Percentiles rank a stretch among this genome's conserved stretches.
phyloP scores from a whole-genome alignment of 2,329 filamentous ascomycete species.

The Sporothrix dimorphospora region DNA sequence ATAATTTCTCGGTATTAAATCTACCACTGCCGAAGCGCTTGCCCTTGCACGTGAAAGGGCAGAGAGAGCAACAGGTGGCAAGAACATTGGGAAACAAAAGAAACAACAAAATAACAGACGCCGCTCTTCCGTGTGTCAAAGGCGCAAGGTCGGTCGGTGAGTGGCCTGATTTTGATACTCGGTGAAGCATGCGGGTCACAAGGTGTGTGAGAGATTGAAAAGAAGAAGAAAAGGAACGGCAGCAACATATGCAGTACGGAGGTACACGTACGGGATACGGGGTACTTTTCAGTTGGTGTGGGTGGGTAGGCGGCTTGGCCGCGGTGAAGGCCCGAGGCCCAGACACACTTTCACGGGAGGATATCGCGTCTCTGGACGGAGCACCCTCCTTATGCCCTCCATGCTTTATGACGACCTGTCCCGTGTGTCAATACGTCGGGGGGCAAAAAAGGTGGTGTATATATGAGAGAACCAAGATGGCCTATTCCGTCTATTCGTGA shows the following conservation, averaged over 20 bases:
- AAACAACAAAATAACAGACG: neutral
- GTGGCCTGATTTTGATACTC: constrained; percentile 18
- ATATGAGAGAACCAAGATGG: neutral
- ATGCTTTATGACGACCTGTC: neutral
- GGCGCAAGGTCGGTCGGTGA: constrained; percentile 7
- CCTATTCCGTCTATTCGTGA: constrained; percentile 8
- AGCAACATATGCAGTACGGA: neutral
- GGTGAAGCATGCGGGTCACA: constrained; percentile 17
- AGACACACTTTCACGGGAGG: neutral
- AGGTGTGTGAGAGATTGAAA: neutral
- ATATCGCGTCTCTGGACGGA: neutral
- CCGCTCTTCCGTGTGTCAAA: neutral
- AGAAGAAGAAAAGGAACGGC: too few species aligned
- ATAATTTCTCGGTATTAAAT: neutral
- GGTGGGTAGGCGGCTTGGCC: neutral
- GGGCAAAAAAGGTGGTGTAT: neutral
- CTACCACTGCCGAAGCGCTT: neutral
- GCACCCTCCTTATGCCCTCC: neutral
- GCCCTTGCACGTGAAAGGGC: neutral
- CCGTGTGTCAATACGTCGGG: neutral
- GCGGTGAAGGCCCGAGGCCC: constrained; percentile 11
- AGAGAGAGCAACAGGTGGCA: neutral
- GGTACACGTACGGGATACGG: neutral
- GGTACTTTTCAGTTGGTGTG: neutral
- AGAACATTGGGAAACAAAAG: neutral